phyloP scores from a whole-genome alignment of 2,329 filamentous ascomycete species.

The Fusarium sp. region DNA sequence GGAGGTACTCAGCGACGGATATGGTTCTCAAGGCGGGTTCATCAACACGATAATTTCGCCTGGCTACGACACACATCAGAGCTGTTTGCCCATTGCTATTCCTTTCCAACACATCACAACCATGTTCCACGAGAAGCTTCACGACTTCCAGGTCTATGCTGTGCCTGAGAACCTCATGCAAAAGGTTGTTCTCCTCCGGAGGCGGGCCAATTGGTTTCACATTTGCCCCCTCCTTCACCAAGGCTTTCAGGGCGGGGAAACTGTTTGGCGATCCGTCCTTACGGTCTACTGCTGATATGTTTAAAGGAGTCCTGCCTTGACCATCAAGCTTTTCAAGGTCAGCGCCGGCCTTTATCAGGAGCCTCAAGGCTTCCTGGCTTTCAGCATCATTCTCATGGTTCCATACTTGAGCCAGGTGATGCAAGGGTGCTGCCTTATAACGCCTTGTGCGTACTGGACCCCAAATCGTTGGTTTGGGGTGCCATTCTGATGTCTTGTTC shows the following conservation, averaged over 20 bases:
- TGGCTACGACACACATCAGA: conserved; percentile 1
- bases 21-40: not conserved
- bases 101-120: conserved; percentile 24
- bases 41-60: not conserved
- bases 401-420: conserved; percentile 24
- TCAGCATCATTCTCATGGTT: conserved; percentile 6
- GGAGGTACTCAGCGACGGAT: conserved; percentile 26
- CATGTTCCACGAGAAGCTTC: conserved; percentile 29
- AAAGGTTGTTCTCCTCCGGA: not conserved
- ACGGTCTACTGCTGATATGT: not conserved
- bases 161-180: conserved; percentile 8
- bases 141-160: conserved; percentile 6
- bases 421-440: conserved; percentile 14
- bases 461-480: not conserved
- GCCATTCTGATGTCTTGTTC: conserved; percentile 9
- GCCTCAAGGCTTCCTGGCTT: conserved; percentile 16
- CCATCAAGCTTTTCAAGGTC: conserved; percentile 29
- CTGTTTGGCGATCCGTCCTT: too few species aligned
- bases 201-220: not conserved
- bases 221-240: conserved; percentile 30
- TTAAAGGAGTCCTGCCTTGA: conserved; percentile 11
- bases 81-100: not conserved
- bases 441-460: not conserved
- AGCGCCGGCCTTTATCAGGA: conserved; percentile 27
- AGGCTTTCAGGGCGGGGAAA: not conserved